Conservation (phyloP, 495 filamentous ascomycete genomes). For the Penicillium paxilli region DNA sequence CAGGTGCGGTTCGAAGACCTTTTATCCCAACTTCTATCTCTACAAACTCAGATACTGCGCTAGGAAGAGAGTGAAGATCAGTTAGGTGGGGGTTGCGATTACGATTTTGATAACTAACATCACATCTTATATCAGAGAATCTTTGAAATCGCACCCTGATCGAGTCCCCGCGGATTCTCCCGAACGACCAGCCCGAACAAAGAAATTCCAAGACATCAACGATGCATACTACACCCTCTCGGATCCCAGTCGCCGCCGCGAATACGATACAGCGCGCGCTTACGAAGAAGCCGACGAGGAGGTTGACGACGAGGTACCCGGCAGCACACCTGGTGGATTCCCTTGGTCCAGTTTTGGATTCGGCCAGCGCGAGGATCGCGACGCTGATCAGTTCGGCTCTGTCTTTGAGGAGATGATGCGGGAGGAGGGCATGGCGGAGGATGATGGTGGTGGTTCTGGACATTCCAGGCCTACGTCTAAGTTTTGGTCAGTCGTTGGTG, state of each 20-base stretch:
- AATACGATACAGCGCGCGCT: slow-evolving; percentile 79
- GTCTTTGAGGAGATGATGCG: slow-evolving; percentile 98
- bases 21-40: background rate
- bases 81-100: too few species aligned
- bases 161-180: slow-evolving; percentile 83
- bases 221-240: slow-evolving; percentile 97
- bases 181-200: slow-evolving; percentile 78
- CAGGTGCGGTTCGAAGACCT: background rate
- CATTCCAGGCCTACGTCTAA: slow-evolving; percentile 62
- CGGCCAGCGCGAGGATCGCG: slow-evolving; percentile 50
- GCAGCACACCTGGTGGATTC: slow-evolving; percentile 47
- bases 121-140: slow-evolving; percentile 58
- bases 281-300: slow-evolving; percentile 52
- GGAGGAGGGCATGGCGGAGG: slow-evolving; percentile 82
- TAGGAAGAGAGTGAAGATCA: too few species aligned
- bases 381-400: slow-evolving; percentile 77
- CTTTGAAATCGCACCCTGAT: slow-evolving; percentile 92
- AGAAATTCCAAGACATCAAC: slow-evolving; percentile 93
- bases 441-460: slow-evolving; percentile 34
- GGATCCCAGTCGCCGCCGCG: slow-evolving; percentile 73
- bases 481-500: slow-evolving; percentile 87
- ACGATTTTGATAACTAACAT: background rate
- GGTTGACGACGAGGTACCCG: slow-evolving; percentile 60
- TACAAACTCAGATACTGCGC: too few species aligned
- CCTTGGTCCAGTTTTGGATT: slow-evolving; percentile 67